phyloP scores from a whole-genome alignment of 768 basidiomycete genomes.

The Fibroporia radiculosa region DNA sequence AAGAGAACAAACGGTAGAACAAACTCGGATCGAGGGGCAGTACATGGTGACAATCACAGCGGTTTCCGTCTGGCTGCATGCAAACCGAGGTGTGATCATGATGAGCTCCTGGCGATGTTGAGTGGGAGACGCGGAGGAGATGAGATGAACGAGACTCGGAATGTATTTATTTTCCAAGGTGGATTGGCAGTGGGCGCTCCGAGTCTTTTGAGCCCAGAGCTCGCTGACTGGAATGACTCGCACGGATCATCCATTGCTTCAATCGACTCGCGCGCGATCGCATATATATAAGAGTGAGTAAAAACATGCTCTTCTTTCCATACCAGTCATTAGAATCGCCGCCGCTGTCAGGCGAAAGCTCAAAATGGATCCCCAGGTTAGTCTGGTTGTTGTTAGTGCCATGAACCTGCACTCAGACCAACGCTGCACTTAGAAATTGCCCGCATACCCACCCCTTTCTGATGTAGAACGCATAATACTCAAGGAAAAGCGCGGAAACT shows the following conservation, averaged over 20 bases:
- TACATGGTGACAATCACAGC: slow-evolving; percentile 26
- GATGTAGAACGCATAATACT: slow-evolving; percentile 71
- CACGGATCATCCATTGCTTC: too few relatives aligned
- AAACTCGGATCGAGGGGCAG: slow-evolving; percentile 29
- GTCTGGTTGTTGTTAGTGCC: background rate
- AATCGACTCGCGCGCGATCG: background rate
- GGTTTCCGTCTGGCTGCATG: slow-evolving; percentile 27
- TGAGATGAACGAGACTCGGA: background rate
- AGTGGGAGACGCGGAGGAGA: too few relatives aligned
- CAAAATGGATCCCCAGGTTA: background rate
- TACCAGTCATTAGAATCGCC: too few relatives aligned
- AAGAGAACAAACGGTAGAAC: slow-evolving; percentile 5
- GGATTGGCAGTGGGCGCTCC: too few relatives aligned
- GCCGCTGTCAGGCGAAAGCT: too few relatives aligned
- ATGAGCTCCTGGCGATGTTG: background rate
- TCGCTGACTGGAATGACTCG: too few relatives aligned
- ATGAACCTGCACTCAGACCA: background rate
- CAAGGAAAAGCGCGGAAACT: slow-evolving; percentile 81
- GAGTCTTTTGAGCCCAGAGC: background rate
- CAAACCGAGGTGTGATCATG: slow-evolving; percentile 34
- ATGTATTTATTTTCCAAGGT: too few relatives aligned
- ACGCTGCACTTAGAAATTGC: slow-evolving; percentile 56
- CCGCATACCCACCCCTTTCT: slow-evolving; percentile 64
- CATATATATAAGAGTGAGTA: too few relatives aligned
- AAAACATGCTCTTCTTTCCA: too few relatives aligned